A percentile compares a stretch with the other conserved stretches of the same genome.
phyloP scores from a whole-genome alignment of 306 rosid species.

The Vigna angularis region DNA sequence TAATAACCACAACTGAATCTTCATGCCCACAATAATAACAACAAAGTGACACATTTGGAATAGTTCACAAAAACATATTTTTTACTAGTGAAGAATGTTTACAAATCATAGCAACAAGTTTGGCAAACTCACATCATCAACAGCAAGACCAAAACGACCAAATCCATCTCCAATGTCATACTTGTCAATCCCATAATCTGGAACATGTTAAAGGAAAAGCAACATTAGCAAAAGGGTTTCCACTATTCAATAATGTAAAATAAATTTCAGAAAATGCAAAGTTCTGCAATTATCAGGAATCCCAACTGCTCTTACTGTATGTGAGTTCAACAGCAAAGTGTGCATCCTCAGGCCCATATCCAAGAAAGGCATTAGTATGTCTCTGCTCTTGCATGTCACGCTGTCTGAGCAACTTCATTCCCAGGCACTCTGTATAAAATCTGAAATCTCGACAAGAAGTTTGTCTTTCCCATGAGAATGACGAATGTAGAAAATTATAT shows the following conservation, averaged over 20 bases:
- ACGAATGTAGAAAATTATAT: conserved; percentile 7
- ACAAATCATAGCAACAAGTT: conserved; percentile 20
- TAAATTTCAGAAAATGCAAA: conserved; percentile 22
- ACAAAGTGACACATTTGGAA: conserved; percentile 5
- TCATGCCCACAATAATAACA: conserved; percentile 4
- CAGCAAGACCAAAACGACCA: conserved; percentile 89
- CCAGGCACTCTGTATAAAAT: conserved; percentile 84
- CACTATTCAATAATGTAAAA: conserved; percentile 34
- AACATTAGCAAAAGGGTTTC: conserved; percentile 33
- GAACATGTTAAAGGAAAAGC: conserved; percentile 44
- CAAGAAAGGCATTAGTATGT: conserved; percentile 87
- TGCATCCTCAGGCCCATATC: conserved; percentile 90
- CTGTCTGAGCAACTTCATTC: conserved; percentile 84
- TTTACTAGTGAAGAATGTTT: conserved; percentile 20
- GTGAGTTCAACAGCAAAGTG: conserved; percentile 88
- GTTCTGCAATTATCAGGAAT: conserved; percentile 22
- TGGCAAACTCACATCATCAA: conserved; percentile 84
- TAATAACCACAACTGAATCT: conserved; percentile 20
- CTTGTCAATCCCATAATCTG: conserved; percentile 86
- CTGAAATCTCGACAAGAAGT: conserved; percentile 60
- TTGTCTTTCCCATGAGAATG: conserved; percentile 9
- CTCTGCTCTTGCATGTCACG: conserved; percentile 88
- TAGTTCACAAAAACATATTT: neutral
- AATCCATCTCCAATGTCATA: conserved; percentile 84
- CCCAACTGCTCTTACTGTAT: conserved; percentile 65